Conservation (phyloP, 139 green algal species). For the Picochlorum sp. region DNA sequence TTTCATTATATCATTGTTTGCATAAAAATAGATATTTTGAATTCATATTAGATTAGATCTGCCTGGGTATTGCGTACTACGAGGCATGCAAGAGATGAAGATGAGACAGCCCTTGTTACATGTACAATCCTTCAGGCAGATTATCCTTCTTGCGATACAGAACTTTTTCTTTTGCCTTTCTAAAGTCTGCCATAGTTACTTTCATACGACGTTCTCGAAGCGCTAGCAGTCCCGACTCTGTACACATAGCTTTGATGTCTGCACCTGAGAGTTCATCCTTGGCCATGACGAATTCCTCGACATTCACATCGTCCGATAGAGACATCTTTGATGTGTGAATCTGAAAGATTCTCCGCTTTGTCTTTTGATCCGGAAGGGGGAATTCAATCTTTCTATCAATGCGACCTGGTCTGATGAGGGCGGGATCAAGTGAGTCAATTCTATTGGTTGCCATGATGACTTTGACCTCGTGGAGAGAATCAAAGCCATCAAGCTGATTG, state of each 20-base stretch:
- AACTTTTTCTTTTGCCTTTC: conserved; percentile 87
- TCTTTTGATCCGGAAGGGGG: conserved; percentile 96
- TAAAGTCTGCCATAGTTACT: conserved; percentile 79
- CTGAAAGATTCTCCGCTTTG: conserved; percentile 95
- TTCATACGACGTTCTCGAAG: conserved; percentile 93
- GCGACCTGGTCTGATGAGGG: conserved; percentile 89
- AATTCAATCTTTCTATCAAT: conserved; percentile 98
- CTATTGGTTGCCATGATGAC: conserved; percentile 99
- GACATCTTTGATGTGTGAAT: conserved; percentile 90
- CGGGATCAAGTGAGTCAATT: conserved; percentile 94
- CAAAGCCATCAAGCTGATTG: conserved; percentile 97
- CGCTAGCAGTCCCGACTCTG: conserved; percentile 94
- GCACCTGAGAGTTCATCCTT: conserved; percentile 93
- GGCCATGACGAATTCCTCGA: conserved; percentile 92
- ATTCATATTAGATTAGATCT: too few relatives aligned
- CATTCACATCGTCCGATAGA: conserved; percentile 88
- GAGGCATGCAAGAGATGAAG: too few relatives aligned
- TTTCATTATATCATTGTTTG: conserved; percentile 2
- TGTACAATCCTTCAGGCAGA: conserved; percentile 95
- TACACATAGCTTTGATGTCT: conserved; percentile 99
- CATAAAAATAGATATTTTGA: too few relatives aligned
- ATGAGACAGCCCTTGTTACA: conserved; percentile 45
- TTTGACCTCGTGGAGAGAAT: conserved; percentile 93
- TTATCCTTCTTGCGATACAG: conserved; percentile 99
- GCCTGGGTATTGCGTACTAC: too few relatives aligned